A percentile compares a stretch with the other conserved stretches of the same genome.
These are phyloP conservation scores for Tillandsia leiboldiana DNA, from an alignment of 176 grass and related monocot species.

Conservation along the genomic window DNA sequence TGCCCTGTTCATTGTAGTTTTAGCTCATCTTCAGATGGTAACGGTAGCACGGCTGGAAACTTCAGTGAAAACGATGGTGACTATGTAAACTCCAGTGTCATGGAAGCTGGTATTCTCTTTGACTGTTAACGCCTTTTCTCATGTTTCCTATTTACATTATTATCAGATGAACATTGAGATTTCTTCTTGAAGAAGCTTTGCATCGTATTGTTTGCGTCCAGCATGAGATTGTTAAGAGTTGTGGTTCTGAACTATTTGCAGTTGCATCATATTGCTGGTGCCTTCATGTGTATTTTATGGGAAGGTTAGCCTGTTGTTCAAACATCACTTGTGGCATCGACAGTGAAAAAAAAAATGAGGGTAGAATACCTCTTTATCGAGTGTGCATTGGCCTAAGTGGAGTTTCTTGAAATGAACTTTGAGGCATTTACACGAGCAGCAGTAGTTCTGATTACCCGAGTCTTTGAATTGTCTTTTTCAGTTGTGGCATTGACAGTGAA, in stretches of 20 bases:
- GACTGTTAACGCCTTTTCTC: neutral
- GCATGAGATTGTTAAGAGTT: neutral
- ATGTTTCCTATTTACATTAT: neutral
- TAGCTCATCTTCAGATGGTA: slow-evolving; percentile 74
- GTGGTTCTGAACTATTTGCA: neutral
- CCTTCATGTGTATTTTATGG: too few relatives aligned
- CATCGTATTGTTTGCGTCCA: neutral
- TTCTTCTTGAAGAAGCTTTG: neutral
- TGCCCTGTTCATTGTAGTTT: slow-evolving; percentile 43
- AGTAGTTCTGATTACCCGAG: neutral
- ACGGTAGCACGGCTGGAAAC: slow-evolving; percentile 63
- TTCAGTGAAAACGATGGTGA: slow-evolving; percentile 79
- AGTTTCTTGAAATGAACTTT: neutral
- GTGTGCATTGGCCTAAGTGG: neutral
- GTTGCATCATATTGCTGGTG: too few relatives aligned
- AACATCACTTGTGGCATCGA: too few relatives aligned
- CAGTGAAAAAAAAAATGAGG: too few relatives aligned
- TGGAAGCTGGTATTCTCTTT: slow-evolving; percentile 63
- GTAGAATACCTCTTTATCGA: too few relatives aligned
- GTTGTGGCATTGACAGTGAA: slow-evolving; percentile 19
- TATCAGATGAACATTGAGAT: neutral
- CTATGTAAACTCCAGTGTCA: slow-evolving; percentile 75
- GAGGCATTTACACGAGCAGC: neutral
- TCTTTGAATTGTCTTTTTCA: slow-evolving; percentile 25
- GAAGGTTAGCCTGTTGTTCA: too few relatives aligned